phyloP scores from a whole-genome alignment of 306 rosid species.

The Bauhinia variegata region DNA sequence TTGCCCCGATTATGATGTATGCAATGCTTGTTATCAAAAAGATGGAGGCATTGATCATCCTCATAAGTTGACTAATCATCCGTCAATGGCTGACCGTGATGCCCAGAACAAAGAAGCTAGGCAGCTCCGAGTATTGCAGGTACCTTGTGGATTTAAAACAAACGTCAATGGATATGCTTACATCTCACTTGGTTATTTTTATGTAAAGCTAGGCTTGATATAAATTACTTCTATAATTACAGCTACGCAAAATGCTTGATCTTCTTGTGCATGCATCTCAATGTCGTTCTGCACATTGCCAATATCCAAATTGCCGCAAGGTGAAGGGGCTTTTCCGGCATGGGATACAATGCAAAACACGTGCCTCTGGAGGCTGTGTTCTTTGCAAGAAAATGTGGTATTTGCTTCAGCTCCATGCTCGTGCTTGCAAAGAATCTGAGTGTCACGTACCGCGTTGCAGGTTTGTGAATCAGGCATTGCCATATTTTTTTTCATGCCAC shows the following conservation, averaged over 20 bases:
- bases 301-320: constrained; percentile 94
- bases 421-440: constrained; percentile 94
- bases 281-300: constrained; percentile 88
- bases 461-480: constrained; percentile 42
- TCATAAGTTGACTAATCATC: constrained; percentile 93
- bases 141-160: constrained; percentile 31
- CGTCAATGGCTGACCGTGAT: constrained; percentile 91
- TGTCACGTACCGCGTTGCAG: constrained; percentile 99
- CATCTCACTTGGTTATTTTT: constrained; percentile 11
- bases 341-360: constrained; percentile 87
- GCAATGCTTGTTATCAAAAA: constrained; percentile 92
- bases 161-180: background rate
- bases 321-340: constrained; percentile 98
- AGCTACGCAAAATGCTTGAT: constrained; percentile 96
- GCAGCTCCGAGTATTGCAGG: constrained; percentile 84
- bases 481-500: constrained; percentile 17
- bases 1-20: constrained; percentile 92
- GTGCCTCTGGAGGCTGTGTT: constrained; percentile 95
- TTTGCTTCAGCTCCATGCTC: constrained; percentile 97
- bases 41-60: constrained; percentile 85
- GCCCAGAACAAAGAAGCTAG: constrained; percentile 98
- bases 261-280: constrained; percentile 96
- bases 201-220: constrained; percentile 17
- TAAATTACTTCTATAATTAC: constrained; percentile 46
- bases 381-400: constrained; percentile 98